Percentiles rank a stretch among this genome's conserved stretches.
Evolutionary conservation across 2,329 filamentous ascomycete species (phyloP).

Genomic region (Colletotrichum salicis): DNA sequence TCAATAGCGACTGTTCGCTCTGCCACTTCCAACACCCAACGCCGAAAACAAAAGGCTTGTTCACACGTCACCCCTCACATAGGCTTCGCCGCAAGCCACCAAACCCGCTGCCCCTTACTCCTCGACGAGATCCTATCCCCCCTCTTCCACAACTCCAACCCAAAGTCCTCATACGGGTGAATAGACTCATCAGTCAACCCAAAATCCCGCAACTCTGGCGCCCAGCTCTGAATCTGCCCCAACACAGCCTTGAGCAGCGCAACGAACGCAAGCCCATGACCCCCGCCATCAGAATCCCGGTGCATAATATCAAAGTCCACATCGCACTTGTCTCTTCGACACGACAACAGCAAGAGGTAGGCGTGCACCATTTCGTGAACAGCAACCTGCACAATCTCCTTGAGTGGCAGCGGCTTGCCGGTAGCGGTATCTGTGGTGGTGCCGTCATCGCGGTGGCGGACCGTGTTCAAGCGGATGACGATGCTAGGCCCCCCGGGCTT

Average conservation of each 20-base stretch:
- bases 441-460: constrained; percentile 16
- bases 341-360: constrained; percentile 29
- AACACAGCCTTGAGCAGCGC: constrained; percentile 24
- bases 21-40: not conserved
- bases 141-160: constrained; percentile 30
- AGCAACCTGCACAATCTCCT: constrained; percentile 45
- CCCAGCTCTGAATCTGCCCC: constrained; percentile 27
- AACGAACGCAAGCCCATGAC: constrained; percentile 31
- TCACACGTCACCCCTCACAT: not conserved
- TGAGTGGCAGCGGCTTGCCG: constrained; percentile 36
- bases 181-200: constrained; percentile 30
- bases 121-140: constrained; percentile 23
- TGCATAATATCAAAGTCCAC: constrained; percentile 28
- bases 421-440: not conserved
- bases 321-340: constrained; percentile 20
- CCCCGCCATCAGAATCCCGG: constrained; percentile 17
- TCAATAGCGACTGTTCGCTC: too few relatives aligned
- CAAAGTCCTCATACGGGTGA: constrained; percentile 30
- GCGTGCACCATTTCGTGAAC: constrained; percentile 40
- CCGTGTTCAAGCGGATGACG: constrained; percentile 33
- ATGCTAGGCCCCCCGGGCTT: constrained; percentile 25
- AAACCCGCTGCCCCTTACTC: constrained; percentile 21
- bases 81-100: constrained; percentile 31
- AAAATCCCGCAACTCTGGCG: constrained; percentile 11
- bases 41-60: not conserved